Percentiles rank a stretch among this genome's conserved stretches.
phyloP scores from a whole-genome alignment of 163 green algal genomes.

The Scenedesmus sp. region DNA sequence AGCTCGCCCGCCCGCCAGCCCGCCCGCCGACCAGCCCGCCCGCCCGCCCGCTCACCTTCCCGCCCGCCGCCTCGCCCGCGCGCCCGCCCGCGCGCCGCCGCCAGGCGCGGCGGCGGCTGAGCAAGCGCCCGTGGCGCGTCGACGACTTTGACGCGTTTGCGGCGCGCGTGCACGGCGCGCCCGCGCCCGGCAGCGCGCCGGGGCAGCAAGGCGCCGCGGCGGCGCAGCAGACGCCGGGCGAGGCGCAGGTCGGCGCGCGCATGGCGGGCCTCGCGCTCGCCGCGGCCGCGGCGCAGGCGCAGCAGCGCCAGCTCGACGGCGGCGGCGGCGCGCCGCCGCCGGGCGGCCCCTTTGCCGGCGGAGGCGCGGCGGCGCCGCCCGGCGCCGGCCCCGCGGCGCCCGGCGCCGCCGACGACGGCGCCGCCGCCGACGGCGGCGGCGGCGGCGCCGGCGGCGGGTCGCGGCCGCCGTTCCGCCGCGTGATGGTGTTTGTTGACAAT shows the following conservation, averaged over 20 bases:
- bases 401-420: no score
- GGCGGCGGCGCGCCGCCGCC: no score
- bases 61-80: not conserved
- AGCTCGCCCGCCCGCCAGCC: no score
- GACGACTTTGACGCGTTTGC: conserved; percentile 66
- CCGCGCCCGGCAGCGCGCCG: no score
- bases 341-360: not conserved
- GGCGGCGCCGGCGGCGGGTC: not conserved
- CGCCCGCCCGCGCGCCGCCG: not conserved
- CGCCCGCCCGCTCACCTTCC: not conserved
- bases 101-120: conserved; percentile 52
- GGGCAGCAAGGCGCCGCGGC: not conserved
- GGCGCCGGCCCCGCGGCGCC: no score
- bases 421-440: not conserved
- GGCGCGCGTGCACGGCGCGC: conserved; percentile 45
- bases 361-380: conserved; percentile 1
- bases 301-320: not conserved
- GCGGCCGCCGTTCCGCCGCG: conserved; percentile 73
- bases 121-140: conserved; percentile 81
- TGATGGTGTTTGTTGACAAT: conserved; percentile 98
- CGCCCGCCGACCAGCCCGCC: not conserved
- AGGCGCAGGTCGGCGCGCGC: no score
- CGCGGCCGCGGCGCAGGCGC: not conserved
- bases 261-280: no score
- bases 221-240: not conserved